A percentile compares a stretch with the other conserved stretches of the same genome.
Conservation (phyloP, 2,329 filamentous ascomycete species). For the Reticulascus tulasneorum region DNA sequence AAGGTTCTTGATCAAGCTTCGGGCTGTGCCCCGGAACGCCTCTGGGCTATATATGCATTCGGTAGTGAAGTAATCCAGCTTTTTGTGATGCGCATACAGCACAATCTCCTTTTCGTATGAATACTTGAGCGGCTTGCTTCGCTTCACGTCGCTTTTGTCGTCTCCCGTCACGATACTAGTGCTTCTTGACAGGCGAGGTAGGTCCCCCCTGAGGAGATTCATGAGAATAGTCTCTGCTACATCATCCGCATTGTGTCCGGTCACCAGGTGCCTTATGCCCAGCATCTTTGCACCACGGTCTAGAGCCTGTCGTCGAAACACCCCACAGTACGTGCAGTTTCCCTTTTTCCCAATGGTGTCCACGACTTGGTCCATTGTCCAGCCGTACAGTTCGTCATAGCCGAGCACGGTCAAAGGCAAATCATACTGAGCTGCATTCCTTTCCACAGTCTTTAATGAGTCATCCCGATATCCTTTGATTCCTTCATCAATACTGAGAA, state of each 20-base stretch:
- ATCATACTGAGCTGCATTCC: conserved; percentile 84
- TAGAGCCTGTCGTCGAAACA: conserved; percentile 89
- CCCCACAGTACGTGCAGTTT: conserved; percentile 98
- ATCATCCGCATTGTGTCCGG: conserved; percentile 96
- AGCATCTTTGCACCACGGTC: conserved; percentile 87
- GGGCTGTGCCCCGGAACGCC: conserved; percentile 88
- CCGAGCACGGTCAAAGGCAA: conserved; percentile 91
- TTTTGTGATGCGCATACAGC: conserved; percentile 93
- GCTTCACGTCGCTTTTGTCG: conserved; percentile 79
- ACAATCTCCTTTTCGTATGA: conserved; percentile 99
- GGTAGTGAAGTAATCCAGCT: conserved; percentile 95
- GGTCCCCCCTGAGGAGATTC: conserved; percentile 88
- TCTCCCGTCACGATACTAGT: conserved; percentile 85
- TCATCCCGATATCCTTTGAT: conserved; percentile 97
- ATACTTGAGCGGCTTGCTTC: conserved; percentile 96
- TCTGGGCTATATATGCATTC: conserved; percentile 98
- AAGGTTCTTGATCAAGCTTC: conserved; percentile 89
- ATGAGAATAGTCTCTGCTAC: conserved; percentile 96
- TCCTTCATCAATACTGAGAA: conserved; percentile 93
- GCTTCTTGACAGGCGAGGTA: conserved; percentile 80
- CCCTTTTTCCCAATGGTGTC: conserved; percentile 95
- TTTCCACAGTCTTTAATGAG: conserved; percentile 91
- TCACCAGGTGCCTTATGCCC: conserved; percentile 88
- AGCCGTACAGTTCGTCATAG: conserved; percentile 91
- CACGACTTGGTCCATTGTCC: conserved; percentile 99